A percentile compares a stretch with the other conserved stretches of the same genome.
These are phyloP conservation scores for Talaromyces marneffei DNA, from an alignment of 2,329 filamentous ascomycete genomes.

Conservation along the genomic window DNA sequence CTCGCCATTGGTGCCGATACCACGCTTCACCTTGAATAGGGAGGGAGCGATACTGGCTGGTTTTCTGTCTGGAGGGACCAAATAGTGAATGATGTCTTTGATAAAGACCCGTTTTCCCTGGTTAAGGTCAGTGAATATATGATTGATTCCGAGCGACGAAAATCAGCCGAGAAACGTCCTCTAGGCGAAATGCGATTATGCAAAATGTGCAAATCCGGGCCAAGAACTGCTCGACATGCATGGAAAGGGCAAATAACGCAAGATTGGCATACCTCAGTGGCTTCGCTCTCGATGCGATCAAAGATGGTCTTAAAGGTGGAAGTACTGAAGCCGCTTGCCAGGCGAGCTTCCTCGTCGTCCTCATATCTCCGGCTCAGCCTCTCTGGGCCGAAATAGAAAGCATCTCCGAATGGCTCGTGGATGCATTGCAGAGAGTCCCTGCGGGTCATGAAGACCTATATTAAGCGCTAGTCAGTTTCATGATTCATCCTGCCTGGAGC, in stretches of 20 bases:
- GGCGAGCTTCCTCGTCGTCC: constrained; percentile 52
- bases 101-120: constrained; percentile 91
- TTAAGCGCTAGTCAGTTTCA: constrained; percentile 3
- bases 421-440: constrained; percentile 72
- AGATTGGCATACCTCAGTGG: constrained; percentile 60
- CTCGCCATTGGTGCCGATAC: constrained; percentile 49
- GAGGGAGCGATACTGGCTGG: constrained; percentile 70
- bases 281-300: constrained; percentile 65
- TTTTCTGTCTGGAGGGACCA: constrained; percentile 68
- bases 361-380: constrained; percentile 73
- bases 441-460: constrained; percentile 92
- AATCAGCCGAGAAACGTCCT: neutral
- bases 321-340: constrained; percentile 40
- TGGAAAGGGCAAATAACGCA: constrained; percentile 2
- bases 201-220: neutral
- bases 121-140: constrained; percentile 13
- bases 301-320: constrained; percentile 59
- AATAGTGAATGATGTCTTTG: constrained; percentile 95
- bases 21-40: constrained; percentile 55
- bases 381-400: constrained; percentile 94
- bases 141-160: neutral
- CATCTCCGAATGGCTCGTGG: constrained; percentile 95
- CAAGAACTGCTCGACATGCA: neutral
- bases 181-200: neutral
- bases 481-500: neutral